phyloP scores from a whole-genome alignment of 2,329 filamentous ascomycete species.

The Aspergillus caelatus region DNA sequence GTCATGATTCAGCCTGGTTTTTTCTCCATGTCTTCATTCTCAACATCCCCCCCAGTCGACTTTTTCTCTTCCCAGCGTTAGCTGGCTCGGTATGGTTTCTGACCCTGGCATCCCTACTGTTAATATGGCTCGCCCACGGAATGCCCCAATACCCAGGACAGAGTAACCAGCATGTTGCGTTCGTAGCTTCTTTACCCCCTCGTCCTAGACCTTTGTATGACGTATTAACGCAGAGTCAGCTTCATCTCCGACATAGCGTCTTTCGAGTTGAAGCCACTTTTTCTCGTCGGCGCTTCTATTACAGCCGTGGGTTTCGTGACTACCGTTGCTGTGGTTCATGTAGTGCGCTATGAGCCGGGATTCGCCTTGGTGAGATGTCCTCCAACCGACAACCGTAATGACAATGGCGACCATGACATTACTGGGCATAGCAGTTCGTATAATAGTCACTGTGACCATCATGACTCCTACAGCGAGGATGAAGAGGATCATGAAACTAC shows the following conservation, averaged over 20 bases:
- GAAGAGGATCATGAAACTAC: constrained; percentile 20
- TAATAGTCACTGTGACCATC: not conserved
- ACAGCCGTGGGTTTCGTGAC: constrained; percentile 24
- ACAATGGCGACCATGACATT: not conserved
- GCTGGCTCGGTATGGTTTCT: constrained; percentile 25
- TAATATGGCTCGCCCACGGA: constrained; percentile 23
- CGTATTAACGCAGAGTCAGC: constrained; percentile 8
- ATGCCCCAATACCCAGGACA: constrained; percentile 25
- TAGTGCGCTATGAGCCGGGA: constrained; percentile 26
- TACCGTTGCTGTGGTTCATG: constrained; percentile 24
- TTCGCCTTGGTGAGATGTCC: constrained; percentile 18
- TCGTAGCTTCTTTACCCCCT: not conserved
- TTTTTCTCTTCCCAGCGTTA: constrained; percentile 22
- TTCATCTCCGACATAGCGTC: constrained; percentile 29
- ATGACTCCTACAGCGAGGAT: constrained; percentile 7
- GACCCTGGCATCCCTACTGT: constrained; percentile 21
- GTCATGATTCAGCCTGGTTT: constrained; percentile 21
- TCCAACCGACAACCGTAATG: not conserved
- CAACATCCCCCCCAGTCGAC: constrained; percentile 25
- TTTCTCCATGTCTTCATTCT: constrained; percentile 22
- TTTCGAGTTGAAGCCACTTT: constrained; percentile 26
- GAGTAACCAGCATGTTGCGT: constrained; percentile 22
- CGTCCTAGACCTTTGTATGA: not conserved
- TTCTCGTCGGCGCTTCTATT: constrained; percentile 23
- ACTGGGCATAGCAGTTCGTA: not conserved